Base-by-base conservation (phyloP, 495 filamentous ascomycete species). In the Tuber magnatum region DNA sequence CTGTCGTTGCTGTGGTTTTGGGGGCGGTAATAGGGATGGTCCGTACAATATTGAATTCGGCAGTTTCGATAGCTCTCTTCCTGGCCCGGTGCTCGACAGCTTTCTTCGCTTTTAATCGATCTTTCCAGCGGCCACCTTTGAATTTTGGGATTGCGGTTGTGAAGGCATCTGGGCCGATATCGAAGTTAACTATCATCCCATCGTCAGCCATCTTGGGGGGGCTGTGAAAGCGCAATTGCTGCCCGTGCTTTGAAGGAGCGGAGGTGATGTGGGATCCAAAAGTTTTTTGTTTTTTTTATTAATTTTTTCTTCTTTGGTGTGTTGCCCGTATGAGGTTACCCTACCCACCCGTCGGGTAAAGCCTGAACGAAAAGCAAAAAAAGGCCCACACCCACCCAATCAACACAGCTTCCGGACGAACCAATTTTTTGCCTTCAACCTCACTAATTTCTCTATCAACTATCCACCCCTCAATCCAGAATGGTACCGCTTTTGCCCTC, bases 121-220 rank as follows among this genome's bases (percentile, higher is more conserved):
- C 95, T 82, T 90, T 92, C 95, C 95, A 99, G 77, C 89, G 89
- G 22, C 95, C 95, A 75, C 95, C 95, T 83, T 90, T 94, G 83
- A 97, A 93, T 76, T 89, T 91, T 69, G 88, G 86, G 69, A 89
- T 87, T 0, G 86, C 43, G 0, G 85, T 12, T 43, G 84, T 84
- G 40, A 83, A 68, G 28, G 85, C 72, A 24, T 85, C 86, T 78
- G 92, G 92, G 22, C 87, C 86, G 42, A 95, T 85, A 73, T 91
- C 88, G 82, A 97, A 97, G 83, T 99, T 98, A 83, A 97, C 86
- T 70, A 97, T 88, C 89, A 99, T 91, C 71, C 93, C 93, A 90
- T 97, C 92, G 85, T 97, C 93, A 35, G 93, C 93, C 94, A 97
- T 97, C 56, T 51, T 70, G 16, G 12, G 32, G 5, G 28, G 41